These are phyloP conservation scores for Kwoniella heveanensis DNA, from an alignment of 768 basidiomycete genomes.

Conservation along the genomic window DNA sequence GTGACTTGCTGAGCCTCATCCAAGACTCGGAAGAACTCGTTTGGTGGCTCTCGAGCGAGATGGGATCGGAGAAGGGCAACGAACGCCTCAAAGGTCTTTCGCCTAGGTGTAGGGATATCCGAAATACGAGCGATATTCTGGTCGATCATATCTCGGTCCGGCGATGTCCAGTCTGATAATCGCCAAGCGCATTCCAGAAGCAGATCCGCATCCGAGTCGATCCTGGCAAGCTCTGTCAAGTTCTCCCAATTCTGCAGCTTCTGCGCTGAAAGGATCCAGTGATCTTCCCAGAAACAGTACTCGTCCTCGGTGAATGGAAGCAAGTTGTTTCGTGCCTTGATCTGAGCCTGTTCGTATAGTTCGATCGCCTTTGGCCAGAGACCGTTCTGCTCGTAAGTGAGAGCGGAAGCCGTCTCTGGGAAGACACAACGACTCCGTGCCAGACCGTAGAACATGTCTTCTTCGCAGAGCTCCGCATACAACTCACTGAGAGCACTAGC, in stretches of 20 bases:
- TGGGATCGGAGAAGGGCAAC: conserved; percentile 84
- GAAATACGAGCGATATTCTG: conserved; percentile 74
- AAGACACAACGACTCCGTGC: conserved; percentile 91
- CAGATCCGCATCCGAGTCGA: conserved; percentile 87
- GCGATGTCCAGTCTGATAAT: conserved; percentile 78
- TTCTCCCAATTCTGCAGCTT: conserved; percentile 99
- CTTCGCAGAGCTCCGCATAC: conserved; percentile 93
- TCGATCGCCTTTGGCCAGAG: conserved; percentile 92
- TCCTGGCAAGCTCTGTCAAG: conserved; percentile 83
- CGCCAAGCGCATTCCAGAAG: conserved; percentile 95
- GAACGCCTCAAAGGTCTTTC: conserved; percentile 96
- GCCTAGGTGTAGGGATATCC: conserved; percentile 89
- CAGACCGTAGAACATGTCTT: conserved; percentile 94
- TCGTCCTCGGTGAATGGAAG: conserved; percentile 92
- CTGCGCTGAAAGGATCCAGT: conserved; percentile 93
- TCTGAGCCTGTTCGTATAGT: conserved; percentile 87
- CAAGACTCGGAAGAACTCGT: conserved; percentile 79
- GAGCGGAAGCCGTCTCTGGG: conserved; percentile 77
- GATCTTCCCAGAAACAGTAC: conserved; percentile 98
- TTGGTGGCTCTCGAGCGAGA: conserved; percentile 70
- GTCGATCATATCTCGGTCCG: conserved; percentile 69
- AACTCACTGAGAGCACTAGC: conserved; percentile 90
- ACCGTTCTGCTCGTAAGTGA: conserved; percentile 92
- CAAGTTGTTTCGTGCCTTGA: conserved; percentile 73
- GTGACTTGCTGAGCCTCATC: conserved; percentile 97